These are phyloP conservation scores for Rubia balearica DNA, from an alignment of 305 asterid species.

Conservation along the genomic window DNA sequence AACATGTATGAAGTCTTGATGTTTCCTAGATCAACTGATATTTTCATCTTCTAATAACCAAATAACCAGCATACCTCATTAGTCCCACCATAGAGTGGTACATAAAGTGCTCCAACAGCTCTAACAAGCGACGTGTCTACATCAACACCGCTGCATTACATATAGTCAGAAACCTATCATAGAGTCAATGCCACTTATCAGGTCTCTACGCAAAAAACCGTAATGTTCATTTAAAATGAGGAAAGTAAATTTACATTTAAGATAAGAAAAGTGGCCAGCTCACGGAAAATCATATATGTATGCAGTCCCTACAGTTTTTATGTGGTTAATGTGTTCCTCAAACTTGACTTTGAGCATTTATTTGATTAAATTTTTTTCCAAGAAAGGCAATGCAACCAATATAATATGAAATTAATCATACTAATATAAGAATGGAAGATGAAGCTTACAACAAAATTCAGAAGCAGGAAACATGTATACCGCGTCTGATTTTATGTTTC, in stretches of 20 bases:
- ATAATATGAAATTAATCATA: too few relatives aligned
- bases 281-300: too few relatives aligned
- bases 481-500: neutral
- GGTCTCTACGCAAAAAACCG: slow-evolving; percentile 5
- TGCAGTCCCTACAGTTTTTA: too few relatives aligned
- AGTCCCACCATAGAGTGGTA: slow-evolving; percentile 99
- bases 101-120: slow-evolving; percentile 99
- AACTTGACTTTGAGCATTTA: too few relatives aligned
- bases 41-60: neutral
- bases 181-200: slow-evolving; percentile 11
- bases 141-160: slow-evolving; percentile 84
- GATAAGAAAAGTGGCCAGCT: too few relatives aligned
- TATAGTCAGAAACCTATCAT: slow-evolving; percentile 8
- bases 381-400: too few relatives aligned
- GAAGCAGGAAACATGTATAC: neutral
- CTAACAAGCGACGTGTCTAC: slow-evolving; percentile 97
- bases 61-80: slow-evolving; percentile 59
- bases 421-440: too few relatives aligned
- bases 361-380: too few relatives aligned
- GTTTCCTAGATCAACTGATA: neutral
- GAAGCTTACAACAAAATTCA: too few relatives aligned
- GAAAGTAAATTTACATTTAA: too few relatives aligned
- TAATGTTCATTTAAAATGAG: too few relatives aligned
- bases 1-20: neutral
- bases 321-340: too few relatives aligned